phyloP scores from a whole-genome alignment of 1,284 basidiomycete genomes.

The Irpex sp. region DNA sequence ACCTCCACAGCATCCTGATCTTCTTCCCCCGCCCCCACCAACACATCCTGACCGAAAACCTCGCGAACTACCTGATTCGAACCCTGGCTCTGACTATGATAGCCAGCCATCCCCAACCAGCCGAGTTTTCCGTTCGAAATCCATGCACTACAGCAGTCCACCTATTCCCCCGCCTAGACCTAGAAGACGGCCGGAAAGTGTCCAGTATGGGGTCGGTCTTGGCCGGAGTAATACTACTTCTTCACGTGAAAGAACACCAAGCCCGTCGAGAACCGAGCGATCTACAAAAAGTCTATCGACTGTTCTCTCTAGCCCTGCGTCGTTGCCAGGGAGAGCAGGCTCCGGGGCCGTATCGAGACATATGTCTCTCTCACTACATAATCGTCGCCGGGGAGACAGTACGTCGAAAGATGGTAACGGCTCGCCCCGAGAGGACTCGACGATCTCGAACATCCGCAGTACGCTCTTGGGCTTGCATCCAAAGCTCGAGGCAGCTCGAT shows the following conservation, averaged over 20 bases:
- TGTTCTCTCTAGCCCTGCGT: conserved; percentile 8
- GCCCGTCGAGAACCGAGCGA: conserved; percentile 9
- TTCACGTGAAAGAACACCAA: conserved; percentile 7
- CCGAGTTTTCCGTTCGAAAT: conserved; percentile 49
- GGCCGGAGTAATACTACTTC: neutral
- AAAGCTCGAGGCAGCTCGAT: conserved; percentile 49
- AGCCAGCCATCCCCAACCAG: conserved; percentile 24
- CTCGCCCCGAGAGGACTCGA: conserved; percentile 19
- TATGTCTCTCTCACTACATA: conserved; percentile 27
- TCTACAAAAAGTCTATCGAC: conserved; percentile 2
- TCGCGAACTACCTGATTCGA: neutral
- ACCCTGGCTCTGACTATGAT: conserved; percentile 17
- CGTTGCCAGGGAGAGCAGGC: neutral
- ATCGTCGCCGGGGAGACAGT: conserved; percentile 10
- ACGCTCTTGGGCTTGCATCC: conserved; percentile 35
- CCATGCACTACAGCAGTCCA: conserved; percentile 43
- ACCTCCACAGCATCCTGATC: conserved; percentile 13
- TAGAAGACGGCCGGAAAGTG: conserved; percentile 56
- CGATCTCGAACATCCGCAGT: conserved; percentile 23
- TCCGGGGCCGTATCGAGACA: conserved; percentile 32
- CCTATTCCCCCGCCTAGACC: conserved; percentile 39
- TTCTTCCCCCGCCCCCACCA: conserved; percentile 33
- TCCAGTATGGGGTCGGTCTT: conserved; percentile 37
- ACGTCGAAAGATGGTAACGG: conserved; percentile 5
- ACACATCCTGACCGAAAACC: conserved; percentile 56